Conservation (phyloP, 164 flowering plant species). For the Sextonia rubra region DNA sequence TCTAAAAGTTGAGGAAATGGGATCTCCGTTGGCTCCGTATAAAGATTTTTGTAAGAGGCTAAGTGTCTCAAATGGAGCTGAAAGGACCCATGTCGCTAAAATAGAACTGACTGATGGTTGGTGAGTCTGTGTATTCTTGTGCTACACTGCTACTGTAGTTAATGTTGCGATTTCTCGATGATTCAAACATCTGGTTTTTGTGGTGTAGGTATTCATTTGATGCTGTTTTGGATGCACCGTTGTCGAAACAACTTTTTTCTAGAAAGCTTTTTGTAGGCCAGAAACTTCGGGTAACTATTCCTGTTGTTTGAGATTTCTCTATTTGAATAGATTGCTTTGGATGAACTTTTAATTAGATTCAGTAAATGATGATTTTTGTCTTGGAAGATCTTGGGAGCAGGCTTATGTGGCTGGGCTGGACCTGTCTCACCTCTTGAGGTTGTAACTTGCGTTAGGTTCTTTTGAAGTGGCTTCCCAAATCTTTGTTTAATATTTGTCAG, state of each 20-base stretch:
- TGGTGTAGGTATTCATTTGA: conserved; percentile 70
- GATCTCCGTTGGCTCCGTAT: conserved; percentile 6
- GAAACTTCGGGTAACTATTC: conserved; percentile 78
- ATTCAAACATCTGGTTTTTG: background rate
- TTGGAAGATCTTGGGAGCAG: conserved; percentile 90
- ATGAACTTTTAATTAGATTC: conserved; percentile 12
- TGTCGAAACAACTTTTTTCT: conserved; percentile 54
- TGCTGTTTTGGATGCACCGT: conserved; percentile 63
- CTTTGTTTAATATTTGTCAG: background rate
- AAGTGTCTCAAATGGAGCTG: conserved; percentile 13
- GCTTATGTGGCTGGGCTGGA: conserved; percentile 75
- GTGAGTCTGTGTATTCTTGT: conserved; percentile 38
- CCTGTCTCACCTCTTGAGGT: conserved; percentile 95
- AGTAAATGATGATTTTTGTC: conserved; percentile 15
- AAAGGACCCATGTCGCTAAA: conserved; percentile 25
- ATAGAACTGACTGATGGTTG: conserved; percentile 97
- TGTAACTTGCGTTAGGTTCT: background rate
- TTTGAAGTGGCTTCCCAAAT: background rate
- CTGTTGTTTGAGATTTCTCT: background rate
- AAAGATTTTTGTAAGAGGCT: conserved; percentile 16
- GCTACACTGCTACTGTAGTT: background rate
- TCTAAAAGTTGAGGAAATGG: conserved; percentile 5
- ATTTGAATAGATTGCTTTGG: conserved; percentile 6
- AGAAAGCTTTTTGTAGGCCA: conserved; percentile 86
- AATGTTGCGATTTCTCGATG: background rate